phyloP scores from a whole-genome alignment of 2,329 filamentous ascomycete species.

The Tolypocladium endophyticum region DNA sequence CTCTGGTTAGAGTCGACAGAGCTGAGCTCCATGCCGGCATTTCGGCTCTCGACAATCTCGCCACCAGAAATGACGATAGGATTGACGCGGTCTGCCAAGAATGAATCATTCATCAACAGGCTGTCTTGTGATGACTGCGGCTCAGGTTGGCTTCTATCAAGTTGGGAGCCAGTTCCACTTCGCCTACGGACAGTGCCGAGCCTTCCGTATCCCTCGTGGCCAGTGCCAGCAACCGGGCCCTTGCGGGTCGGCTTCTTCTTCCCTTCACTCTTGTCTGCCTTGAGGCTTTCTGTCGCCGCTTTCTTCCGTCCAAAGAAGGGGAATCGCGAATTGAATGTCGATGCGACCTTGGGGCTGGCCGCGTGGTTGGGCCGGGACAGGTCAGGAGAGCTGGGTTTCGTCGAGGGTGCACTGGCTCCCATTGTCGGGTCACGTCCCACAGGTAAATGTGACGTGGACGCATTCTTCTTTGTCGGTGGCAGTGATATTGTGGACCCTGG shows the following conservation, averaged over 20 bases:
- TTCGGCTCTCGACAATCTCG: conserved; percentile 49
- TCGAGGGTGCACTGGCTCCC: conserved; percentile 7
- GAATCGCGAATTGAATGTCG: conserved; percentile 55
- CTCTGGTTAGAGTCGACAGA: conserved; percentile 42
- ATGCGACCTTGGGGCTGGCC: conserved; percentile 43
- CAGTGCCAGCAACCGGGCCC: conserved; percentile 84
- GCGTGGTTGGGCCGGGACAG: conserved; percentile 22
- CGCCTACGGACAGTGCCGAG: conserved; percentile 51
- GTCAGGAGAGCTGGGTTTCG: conserved; percentile 10
- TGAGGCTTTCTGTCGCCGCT: conserved; percentile 38
- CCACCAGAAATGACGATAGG: conserved; percentile 58
- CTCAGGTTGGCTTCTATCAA: conserved; percentile 31
- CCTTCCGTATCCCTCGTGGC: conserved; percentile 75
- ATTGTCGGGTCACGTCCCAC: conserved; percentile 10
- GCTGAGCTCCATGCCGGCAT: conserved; percentile 36
- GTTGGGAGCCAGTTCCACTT: conserved; percentile 47
- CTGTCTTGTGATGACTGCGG: conserved; percentile 41
- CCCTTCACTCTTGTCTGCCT: conserved; percentile 38
- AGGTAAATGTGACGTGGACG: conserved; percentile 20
- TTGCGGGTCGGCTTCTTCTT: conserved; percentile 39
- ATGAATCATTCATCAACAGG: conserved; percentile 40
- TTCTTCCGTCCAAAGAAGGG: conserved; percentile 70
- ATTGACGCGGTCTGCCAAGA: conserved; percentile 51
- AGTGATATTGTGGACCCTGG: conserved; percentile 23
- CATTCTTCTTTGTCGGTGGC: conserved; percentile 16